phyloP scores from a whole-genome alignment of 495 filamentous ascomycete species.

The Stereocaulon alpinum region DNA sequence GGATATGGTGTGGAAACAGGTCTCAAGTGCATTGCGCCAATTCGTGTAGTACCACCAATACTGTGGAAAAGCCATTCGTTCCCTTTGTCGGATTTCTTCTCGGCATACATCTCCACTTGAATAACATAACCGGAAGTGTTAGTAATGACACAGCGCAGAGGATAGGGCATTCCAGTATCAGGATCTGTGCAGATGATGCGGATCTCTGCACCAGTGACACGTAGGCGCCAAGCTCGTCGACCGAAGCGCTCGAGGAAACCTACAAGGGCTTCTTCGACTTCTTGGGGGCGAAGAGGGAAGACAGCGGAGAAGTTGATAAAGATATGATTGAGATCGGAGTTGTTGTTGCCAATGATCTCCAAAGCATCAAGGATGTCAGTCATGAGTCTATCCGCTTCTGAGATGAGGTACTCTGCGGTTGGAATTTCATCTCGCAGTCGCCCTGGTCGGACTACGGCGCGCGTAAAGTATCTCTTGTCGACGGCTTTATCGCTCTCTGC shows the following conservation, averaged over 20 bases:
- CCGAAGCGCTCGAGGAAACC: conserved; percentile 96
- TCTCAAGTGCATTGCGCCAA: conserved; percentile 89
- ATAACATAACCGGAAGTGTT: conserved; percentile 99
- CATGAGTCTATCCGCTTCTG: conserved; percentile 90
- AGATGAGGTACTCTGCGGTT: conserved; percentile 94
- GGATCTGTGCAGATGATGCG: conserved; percentile 96
- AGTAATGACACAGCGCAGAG: conserved; percentile 90
- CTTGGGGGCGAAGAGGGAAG: conserved; percentile 80
- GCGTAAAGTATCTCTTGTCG: conserved; percentile 91
- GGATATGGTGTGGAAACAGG: conserved; percentile 87
- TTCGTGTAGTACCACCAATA: conserved; percentile 88
- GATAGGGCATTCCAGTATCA: conserved; percentile 72
- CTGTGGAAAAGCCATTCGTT: conserved; percentile 96
- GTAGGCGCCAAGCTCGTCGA: conserved; percentile 87
- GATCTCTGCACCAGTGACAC: conserved; percentile 95
- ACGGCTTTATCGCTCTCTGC: conserved; percentile 68
- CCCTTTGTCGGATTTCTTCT: conserved; percentile 93
- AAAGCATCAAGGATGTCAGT: conserved; percentile 96
- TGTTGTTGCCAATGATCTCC: conserved; percentile 98
- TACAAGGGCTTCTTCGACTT: conserved; percentile 88
- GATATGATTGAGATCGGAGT: conserved; percentile 98
- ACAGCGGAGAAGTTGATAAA: conserved; percentile 98
- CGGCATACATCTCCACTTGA: conserved; percentile 92
- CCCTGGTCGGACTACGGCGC: conserved; percentile 84
- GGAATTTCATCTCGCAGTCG: conserved; percentile 94